phyloP scores from a whole-genome alignment of 2,329 filamentous ascomycete genomes.

The Aspergillus pseudonomiae region DNA sequence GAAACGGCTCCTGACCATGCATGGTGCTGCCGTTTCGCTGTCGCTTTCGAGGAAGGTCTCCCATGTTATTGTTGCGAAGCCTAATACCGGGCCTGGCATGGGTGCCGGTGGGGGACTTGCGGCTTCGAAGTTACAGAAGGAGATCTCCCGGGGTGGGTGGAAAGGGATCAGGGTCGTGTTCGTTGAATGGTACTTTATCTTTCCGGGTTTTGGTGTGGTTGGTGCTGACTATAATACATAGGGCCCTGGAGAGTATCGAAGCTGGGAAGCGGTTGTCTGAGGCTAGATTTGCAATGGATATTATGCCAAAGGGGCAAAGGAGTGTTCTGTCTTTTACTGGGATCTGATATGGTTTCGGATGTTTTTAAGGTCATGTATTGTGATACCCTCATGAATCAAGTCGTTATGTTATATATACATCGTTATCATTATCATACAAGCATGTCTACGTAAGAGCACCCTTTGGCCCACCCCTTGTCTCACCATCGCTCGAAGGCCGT shows the following conservation, averaged over 20 bases:
- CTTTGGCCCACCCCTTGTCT: conserved; percentile 3
- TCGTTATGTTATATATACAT: conserved; percentile 19
- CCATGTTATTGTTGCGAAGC: conserved; percentile 77
- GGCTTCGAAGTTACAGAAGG: conserved; percentile 76
- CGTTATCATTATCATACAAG: conserved; percentile 10
- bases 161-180: conserved; percentile 76
- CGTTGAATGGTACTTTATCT: conserved; percentile 68
- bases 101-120: conserved; percentile 77
- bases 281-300: conserved; percentile 67
- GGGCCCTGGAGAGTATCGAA: conserved; percentile 82
- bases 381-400: conserved; percentile 4
- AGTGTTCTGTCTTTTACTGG: conserved; percentile 61
- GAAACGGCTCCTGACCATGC: conserved; percentile 72
- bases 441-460: conserved; percentile 16
- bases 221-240: conserved; percentile 39
- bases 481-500: conserved; percentile 16
- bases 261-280: conserved; percentile 75
- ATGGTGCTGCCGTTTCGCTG: conserved; percentile 74
- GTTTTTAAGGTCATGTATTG: conserved; percentile 5
- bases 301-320: conserved; percentile 64
- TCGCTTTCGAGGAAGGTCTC: conserved; percentile 76
- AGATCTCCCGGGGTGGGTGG: conserved; percentile 69
- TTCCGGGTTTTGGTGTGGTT: neutral
- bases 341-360: conserved; percentile 4
- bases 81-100: conserved; percentile 46